phyloP scores from a whole-genome alignment of 2,329 filamentous ascomycete species.

The Scleromitrula shiraiana region DNA sequence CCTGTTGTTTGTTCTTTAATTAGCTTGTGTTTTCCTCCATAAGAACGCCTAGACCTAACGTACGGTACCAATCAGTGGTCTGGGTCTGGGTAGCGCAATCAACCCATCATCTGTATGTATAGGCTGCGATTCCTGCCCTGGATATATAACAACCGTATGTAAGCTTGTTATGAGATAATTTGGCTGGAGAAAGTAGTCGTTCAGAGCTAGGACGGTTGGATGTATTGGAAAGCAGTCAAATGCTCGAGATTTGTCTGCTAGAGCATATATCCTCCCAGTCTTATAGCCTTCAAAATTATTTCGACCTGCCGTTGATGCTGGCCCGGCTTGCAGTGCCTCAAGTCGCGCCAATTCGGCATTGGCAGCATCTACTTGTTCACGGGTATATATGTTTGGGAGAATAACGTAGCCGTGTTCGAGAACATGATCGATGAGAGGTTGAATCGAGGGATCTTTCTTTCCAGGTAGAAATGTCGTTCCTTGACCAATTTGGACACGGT shows the following conservation, averaged over 20 bases:
- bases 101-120: slow-evolving; percentile 32
- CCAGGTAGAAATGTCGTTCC: slow-evolving; percentile 27
- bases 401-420: slow-evolving; percentile 34
- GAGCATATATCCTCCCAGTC: slow-evolving; percentile 33
- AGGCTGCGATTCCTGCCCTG: slow-evolving; percentile 30
- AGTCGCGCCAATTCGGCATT: slow-evolving; percentile 31
- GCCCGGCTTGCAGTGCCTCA: slow-evolving; percentile 19
- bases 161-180: slow-evolving; percentile 32
- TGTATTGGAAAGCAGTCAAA: slow-evolving; percentile 35
- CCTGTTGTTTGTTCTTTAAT: no score
- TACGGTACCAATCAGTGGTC: slow-evolving; percentile 26
- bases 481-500: slow-evolving; percentile 21
- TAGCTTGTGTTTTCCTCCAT: neutral
- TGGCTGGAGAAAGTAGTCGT: slow-evolving; percentile 34
- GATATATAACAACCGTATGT: slow-evolving; percentile 34
- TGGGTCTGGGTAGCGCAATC: slow-evolving; percentile 24
- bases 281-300: slow-evolving; percentile 34
- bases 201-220: slow-evolving; percentile 32
- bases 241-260: slow-evolving; percentile 33
- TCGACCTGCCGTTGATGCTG: slow-evolving; percentile 28
- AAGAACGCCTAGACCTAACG: neutral
- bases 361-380: slow-evolving; percentile 28
- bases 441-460: slow-evolving; percentile 20
- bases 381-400: slow-evolving; percentile 29
- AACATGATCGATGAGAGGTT: slow-evolving; percentile 26